Base-by-base conservation (phyloP, 2,329 filamentous ascomycete genomes). In the Seiridium unicorne region DNA sequence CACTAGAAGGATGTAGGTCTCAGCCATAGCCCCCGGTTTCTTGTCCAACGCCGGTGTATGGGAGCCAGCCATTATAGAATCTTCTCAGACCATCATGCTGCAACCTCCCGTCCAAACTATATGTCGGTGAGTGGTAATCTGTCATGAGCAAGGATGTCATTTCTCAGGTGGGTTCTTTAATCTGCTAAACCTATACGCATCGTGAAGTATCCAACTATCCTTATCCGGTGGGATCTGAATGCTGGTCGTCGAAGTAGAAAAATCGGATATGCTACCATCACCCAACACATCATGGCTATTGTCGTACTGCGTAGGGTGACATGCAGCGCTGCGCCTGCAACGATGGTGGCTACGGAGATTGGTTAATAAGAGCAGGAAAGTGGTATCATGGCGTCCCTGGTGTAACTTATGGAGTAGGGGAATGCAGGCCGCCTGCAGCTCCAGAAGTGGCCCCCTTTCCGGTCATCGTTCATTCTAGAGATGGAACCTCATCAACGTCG, bases 351-450 rank as follows among this genome's bases (percentile, higher is more conserved):
- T 48, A 2, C 46, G 46, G 18, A n/a, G 26, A 48, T 6, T 48
- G 13, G 46, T 48, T n/a, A n/a, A 48, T 8, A 48, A 48, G 8
- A 31, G 8, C n/a, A 13, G 38, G 38, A 42, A 42, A 53, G n/a
- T 55, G 11, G 51, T 38, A 55, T 42, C 51, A 55, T 55, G 51
- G 51, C 51, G 51, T 42, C 5, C 35, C 31, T 54, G 10, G 51
- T 55, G 51, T 10, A 44, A 55, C 51, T 13, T 13, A 42, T 8
- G 38, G 13, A 42, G 13, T 42, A 42, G 38, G 7, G 13, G 38
- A 42, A 26, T 26, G 18, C 18, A 26, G 18, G 18, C 18, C 18
- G 18, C 18, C 18, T 26, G 18, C 18, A 26, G 18, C 18, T 26
- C 18, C 18, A 26, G 18, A 26, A 26, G 18, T 26, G 18, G 18